A percentile compares a stretch with the other conserved stretches of the same genome.
Conservation (phyloP, 306 rosid genomes). For the Fagus sylvatica region DNA sequence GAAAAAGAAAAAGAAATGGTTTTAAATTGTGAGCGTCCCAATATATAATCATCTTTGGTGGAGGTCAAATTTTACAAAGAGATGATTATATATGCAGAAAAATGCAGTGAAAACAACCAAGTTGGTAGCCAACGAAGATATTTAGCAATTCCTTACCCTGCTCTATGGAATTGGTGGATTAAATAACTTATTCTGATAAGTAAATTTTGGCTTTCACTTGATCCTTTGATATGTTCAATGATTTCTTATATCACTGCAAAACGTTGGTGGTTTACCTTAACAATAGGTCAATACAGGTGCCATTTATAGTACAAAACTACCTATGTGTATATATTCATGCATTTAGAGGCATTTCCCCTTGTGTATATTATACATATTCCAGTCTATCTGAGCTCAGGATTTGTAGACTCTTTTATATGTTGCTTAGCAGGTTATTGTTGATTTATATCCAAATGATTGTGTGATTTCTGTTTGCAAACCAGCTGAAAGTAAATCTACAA, state of each 20-base stretch:
- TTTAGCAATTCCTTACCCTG: neutral
- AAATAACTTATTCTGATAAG: neutral
- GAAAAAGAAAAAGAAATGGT: neutral
- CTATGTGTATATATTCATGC: neutral
- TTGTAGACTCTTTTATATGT: neutral
- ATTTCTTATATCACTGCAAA: too few relatives aligned
- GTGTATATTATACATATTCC: neutral
- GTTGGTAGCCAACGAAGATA: neutral
- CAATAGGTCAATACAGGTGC: neutral
- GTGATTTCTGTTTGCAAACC: constrained; percentile 10
- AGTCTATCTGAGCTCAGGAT: neutral
- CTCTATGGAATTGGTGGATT: neutral
- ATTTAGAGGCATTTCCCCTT: neutral
- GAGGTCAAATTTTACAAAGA: neutral
- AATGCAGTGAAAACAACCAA: neutral
- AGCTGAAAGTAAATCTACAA: constrained; percentile 37
- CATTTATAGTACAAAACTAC: neutral
- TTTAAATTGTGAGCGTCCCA: neutral
- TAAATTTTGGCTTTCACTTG: neutral
- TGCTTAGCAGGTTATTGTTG: neutral
- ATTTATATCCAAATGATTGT: constrained; percentile 2
- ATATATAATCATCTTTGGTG: neutral
- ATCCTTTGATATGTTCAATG: neutral
- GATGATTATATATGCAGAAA: neutral
- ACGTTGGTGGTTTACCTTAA: neutral